Evolutionary conservation across 306 rosid genomes (phyloP), one percentile per base, ranked within the genome.

Genomic region (Trifolium fragiferum): DNA sequence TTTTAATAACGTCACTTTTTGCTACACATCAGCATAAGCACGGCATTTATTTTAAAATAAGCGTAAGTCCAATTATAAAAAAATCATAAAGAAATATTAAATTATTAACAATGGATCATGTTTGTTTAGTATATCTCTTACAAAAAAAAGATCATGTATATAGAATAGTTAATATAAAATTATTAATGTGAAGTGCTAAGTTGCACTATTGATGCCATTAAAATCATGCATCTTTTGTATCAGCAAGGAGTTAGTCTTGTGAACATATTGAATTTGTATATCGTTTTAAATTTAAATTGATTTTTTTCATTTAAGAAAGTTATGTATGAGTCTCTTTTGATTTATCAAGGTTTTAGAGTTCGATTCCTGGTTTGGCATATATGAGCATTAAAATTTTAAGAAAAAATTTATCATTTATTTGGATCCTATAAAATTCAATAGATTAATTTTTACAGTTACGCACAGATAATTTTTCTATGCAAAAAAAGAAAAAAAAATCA

Each of bases 221-320:
- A 58, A 25, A 61, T 14, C 18, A 25, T 25, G 27, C 27, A 50
- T 59, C 23, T 43, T 64, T 41, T 70, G 49, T n/a, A 68, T 60
- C 40, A 40, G 30, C 72, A 80, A 76, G 35, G 72, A 70, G 73
- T 57, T 53, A 78, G 76, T 77, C 59, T 25, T 67, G 21, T 62
- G 33, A 30, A 38, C 67, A 73, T 44, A 73, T 44, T 63, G 44
- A 73, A 44, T 63, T 72, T 74, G 21, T 23, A 14, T 7, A 18
- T 23, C 33, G 20, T 59, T 33, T 46, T 38, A n/a, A 51, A 30
- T 41, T 53, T 44, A 11, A 65, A 70, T 50, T 38, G 18, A 65
- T 65, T 25, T 59, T n/a, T n/a, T n/a, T n/a, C n/a, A 27, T 30
- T 4, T 4, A 30, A 30, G 33, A 27, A 27, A 2, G 27, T 23